Conservation (phyloP, 352 stramenopile genomes). For the Phytophthora pistaciae region DNA sequence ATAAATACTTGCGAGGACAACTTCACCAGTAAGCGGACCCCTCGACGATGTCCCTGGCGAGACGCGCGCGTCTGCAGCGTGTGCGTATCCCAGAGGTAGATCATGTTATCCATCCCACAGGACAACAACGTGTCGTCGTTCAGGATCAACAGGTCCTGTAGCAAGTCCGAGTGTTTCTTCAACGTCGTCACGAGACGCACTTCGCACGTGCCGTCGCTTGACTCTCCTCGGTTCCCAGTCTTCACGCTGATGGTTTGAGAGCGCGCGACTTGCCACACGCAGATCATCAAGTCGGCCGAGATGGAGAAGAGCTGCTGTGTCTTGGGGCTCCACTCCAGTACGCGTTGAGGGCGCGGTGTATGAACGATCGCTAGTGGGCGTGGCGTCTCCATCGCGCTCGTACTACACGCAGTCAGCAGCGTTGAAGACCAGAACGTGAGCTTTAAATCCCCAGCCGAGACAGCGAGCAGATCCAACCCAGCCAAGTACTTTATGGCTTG, state of each 20-base stretch:
- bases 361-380: slow-evolving; percentile 72
- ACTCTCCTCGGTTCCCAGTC: slow-evolving; percentile 29
- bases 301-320: slow-evolving; percentile 75
- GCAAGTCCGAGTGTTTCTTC: slow-evolving; percentile 74
- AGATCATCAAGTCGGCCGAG: slow-evolving; percentile 75
- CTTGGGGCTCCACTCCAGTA: slow-evolving; percentile 72
- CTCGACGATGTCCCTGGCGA: slow-evolving; percentile 68
- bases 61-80: slow-evolving; percentile 54
- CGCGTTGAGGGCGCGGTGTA: slow-evolving; percentile 71
- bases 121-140: slow-evolving; percentile 76
- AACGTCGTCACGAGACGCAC: slow-evolving; percentile 62
- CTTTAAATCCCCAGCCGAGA: slow-evolving; percentile 80
- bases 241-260: slow-evolving; percentile 19
- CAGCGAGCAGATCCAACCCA: slow-evolving; percentile 64
- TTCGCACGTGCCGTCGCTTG: slow-evolving; percentile 55
- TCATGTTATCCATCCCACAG: slow-evolving; percentile 82
- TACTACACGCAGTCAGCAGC: slow-evolving; percentile 68
- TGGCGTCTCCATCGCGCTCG: slow-evolving; percentile 70
- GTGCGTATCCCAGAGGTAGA: slow-evolving; percentile 76
- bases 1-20: slow-evolving; percentile 78
- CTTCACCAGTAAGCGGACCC: slow-evolving; percentile 69
- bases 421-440: slow-evolving; percentile 79
- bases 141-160: slow-evolving; percentile 79
- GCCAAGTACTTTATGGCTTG: slow-evolving; percentile 80
- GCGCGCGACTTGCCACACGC: slow-evolving; percentile 63